Conservation (phyloP, 306 rosid genomes). For the Vicia faba region DNA sequence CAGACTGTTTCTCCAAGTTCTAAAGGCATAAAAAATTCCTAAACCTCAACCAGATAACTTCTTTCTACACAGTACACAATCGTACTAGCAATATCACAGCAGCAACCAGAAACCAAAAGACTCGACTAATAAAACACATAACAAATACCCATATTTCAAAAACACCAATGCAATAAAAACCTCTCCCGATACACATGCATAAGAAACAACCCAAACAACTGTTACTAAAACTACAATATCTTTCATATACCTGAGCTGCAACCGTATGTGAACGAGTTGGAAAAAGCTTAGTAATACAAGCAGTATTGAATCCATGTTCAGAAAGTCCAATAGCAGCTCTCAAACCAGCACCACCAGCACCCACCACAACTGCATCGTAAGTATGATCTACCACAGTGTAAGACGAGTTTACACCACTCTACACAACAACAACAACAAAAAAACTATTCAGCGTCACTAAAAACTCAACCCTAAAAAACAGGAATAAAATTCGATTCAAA, state of each 20-base stretch:
- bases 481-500: slow-evolving; percentile 2
- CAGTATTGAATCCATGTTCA: slow-evolving; percentile 95
- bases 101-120: not conserved
- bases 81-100: not conserved
- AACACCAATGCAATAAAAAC: not conserved
- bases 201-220: not conserved
- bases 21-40: no score
- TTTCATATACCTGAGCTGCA: slow-evolving; percentile 85
- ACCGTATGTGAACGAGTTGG: slow-evolving; percentile 99
- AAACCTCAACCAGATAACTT: not conserved
- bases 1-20: no score
- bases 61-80: not conserved
- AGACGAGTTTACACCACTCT: slow-evolving; percentile 63
- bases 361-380: slow-evolving; percentile 90
- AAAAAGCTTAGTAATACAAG: slow-evolving; percentile 93
- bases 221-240: not conserved
- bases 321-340: slow-evolving; percentile 97
- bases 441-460: slow-evolving; percentile 10
- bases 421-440: slow-evolving; percentile 31
- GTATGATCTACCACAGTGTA: slow-evolving; percentile 90
- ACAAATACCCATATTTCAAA: slow-evolving; percentile 2
- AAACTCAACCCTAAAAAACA: not conserved
- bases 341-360: slow-evolving; percentile 97
- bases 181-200: not conserved
- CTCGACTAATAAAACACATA: not conserved